phyloP scores from a whole-genome alignment of 2,329 filamentous ascomycete species.

The Fusarium chlamydosporum region DNA sequence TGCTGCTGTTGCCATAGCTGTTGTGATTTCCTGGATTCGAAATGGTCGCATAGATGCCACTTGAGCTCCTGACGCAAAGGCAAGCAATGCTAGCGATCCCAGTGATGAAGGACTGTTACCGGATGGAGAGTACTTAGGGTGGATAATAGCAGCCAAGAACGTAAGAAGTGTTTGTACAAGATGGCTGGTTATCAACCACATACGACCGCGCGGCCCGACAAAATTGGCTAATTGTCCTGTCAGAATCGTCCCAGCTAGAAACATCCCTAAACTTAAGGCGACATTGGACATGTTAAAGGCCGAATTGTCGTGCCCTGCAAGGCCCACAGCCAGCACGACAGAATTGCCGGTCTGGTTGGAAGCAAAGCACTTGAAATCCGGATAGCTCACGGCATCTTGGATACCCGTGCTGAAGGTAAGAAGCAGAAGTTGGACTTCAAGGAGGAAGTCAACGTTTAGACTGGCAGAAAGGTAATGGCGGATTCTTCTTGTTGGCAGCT shows the following conservation, averaged over 20 bases:
- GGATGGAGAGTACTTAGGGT: not conserved
- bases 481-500: not conserved
- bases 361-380: not conserved
- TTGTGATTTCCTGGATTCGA: slow-evolving; percentile 1
- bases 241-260: not conserved
- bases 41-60: not conserved
- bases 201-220: not conserved
- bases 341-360: slow-evolving; percentile 9
- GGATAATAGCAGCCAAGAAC: not conserved
- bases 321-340: slow-evolving; percentile 1
- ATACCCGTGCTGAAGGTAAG: not conserved
- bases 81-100: not conserved
- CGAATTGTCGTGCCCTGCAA: not conserved
- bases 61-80: not conserved
- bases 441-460: not conserved
- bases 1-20: slow-evolving; percentile 5
- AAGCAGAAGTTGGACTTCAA: slow-evolving; percentile 3
- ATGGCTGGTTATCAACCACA: not conserved
- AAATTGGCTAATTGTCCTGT: slow-evolving; percentile 5
- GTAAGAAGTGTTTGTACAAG: not conserved
- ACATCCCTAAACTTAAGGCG: slow-evolving; percentile 1
- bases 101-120: not conserved
- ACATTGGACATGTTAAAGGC: not conserved
- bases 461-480: not conserved
- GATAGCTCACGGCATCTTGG: slow-evolving; percentile 7